Base-by-base conservation (phyloP, 2,329 filamentous ascomycete genomes). In the Cladosporium cucumerinum region DNA sequence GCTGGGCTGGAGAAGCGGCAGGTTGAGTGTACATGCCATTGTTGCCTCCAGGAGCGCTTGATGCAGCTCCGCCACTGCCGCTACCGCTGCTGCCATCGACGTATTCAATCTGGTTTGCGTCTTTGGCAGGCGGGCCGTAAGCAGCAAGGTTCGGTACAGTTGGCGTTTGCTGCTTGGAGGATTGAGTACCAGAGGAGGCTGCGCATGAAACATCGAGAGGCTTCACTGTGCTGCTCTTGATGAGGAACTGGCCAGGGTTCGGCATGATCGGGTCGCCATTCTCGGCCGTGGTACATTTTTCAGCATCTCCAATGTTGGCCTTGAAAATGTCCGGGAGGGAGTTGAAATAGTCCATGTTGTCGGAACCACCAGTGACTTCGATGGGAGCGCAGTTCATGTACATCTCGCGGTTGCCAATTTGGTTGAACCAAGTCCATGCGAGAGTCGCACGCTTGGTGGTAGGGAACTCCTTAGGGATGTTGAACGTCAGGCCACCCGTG, bases 371-470 rank as follows among this genome's bases (percentile, higher is more conserved):
- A 0, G 85, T 86, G 25, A 97, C 81, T 0, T 79, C 84, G 62
- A 96, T 78, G 0, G 91, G 86, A 0, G 90, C 92, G 71, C 95
- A 98, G 83, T 97, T 95, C 92, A 96, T 96, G 84, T 98, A 43
- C 85, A 97, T 91, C 75, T 98, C 94, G 1, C 93, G 87, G 80
- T 96, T 94, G 5, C 94, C 93, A 5, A 96, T 77, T 66, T 89
- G 87, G 75, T 97, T 97, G 80, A 94, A 88, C 62, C 91, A 97
- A 1, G 91, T 91, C 92, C 93, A 97, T 0, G 92, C 91, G 11
- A 97, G 81, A 0, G 89, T 89, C 39, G 89, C 90, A 34, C 90
- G 82, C 32, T 61, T 23, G 8, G 94, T 94, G 1, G 89, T 81
- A 1, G 88, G 86, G 51, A 97, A 84, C n/a, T 87, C 85, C 0